Evolutionary conservation across 768 basidiomycete species (phyloP), one percentile per base, ranked within the genome.

Genomic region (Clathrus columnatus): DNA sequence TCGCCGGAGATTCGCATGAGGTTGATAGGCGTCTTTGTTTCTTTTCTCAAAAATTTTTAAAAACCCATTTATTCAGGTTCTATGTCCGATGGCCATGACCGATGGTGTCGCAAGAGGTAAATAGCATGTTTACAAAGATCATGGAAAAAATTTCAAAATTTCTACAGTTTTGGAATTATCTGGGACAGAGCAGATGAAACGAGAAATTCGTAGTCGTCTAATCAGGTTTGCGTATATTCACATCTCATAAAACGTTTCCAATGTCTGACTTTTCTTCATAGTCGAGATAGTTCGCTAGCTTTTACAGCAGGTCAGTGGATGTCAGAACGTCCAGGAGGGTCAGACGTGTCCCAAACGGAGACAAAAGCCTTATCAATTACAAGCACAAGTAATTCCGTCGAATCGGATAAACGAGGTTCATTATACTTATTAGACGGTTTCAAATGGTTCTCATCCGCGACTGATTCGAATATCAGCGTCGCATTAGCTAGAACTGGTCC

Each of bases 391-490:
- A 63, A 61, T 29, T 60, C 69, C 30, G n/a, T n/a, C n/a, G n/a
- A n/a, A n/a, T 30, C 46, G 58, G 42, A 5, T 70, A 58, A 61
- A 4, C 63, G 78, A 54, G 84, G 84, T 18, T 70, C 76, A 2
- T 67, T 73, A 48, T 85, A 85, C 64, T 70, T 63, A 18, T 65
- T 88, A 20, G 71, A 87, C 59, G 85, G 87, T 2, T 79, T 88
- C 65, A 89, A 88, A 69, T 89, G 87, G 87, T 89, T 89, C 67
- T 87, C 87, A 16, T 86, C 84, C 61, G 88, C 88, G 1, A 86
- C 86, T 0, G 88, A 90, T 61, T 80, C 83, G 59, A 72, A 90
- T 57, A 70, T 88, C 7, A 77, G 85, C 0, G 73, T 90, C 23
- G 85, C 84, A 0, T 71, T 90, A 5, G 88, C 85, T 5, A 82